Conservation (phyloP, 768 basidiomycete species). For the Sarcomyxa edulis region DNA sequence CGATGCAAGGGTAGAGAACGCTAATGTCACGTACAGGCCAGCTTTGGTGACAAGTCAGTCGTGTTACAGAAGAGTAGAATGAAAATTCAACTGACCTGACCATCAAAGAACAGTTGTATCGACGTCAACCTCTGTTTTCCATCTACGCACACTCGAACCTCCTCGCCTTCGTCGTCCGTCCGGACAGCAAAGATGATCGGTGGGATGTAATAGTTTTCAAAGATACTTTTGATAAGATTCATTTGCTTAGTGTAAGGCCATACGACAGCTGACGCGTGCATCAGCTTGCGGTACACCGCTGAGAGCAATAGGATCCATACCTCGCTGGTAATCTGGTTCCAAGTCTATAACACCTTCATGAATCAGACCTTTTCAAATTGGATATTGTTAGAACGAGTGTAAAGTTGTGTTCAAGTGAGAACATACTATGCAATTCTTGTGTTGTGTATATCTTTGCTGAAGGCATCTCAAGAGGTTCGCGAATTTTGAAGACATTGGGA, state of each 20-base stretch:
- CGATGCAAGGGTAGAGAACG: not conserved
- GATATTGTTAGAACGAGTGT: not conserved
- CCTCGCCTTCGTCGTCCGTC: constrained; percentile 48
- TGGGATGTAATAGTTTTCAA: constrained; percentile 75
- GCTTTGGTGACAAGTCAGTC: constrained; percentile 5
- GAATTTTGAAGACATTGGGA: constrained; percentile 36
- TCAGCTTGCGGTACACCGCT: too few relatives aligned
- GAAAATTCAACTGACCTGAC: constrained; percentile 42
- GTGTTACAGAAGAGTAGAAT: constrained; percentile 29
- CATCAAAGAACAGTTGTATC: constrained; percentile 72
- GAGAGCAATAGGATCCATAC: constrained; percentile 27
- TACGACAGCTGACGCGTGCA: constrained; percentile 55
- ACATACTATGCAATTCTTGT: constrained; percentile 39
- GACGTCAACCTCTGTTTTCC: constrained; percentile 84
- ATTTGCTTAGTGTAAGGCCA: constrained; percentile 71
- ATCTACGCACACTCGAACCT: constrained; percentile 65
- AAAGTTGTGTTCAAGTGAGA: not conserved
- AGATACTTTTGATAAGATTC: constrained; percentile 70
- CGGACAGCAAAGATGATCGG: constrained; percentile 71
- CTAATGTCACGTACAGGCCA: constrained; percentile 16
- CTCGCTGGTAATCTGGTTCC: constrained; percentile 69
- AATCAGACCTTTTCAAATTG: constrained; percentile 43
- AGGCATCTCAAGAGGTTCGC: constrained; percentile 34
- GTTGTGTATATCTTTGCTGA: constrained; percentile 37
- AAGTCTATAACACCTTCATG: constrained; percentile 69